phyloP scores from a whole-genome alignment of 805 yeast genomes.

The Debaryomyces castellii region DNA sequence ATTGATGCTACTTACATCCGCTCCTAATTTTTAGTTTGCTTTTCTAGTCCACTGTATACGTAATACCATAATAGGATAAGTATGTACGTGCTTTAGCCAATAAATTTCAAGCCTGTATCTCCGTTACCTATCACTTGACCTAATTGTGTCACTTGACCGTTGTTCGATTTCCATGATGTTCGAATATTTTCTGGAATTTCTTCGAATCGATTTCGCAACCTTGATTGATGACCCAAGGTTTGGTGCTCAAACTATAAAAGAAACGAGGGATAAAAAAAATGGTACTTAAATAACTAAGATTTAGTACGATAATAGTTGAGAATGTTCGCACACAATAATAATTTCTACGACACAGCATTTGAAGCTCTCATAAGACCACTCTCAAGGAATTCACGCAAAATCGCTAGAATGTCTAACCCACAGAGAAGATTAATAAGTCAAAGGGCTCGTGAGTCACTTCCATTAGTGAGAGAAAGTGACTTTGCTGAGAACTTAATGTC shows the following conservation, averaged over 20 bases:
- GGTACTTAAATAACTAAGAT: too few relatives aligned
- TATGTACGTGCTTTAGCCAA: too few relatives aligned
- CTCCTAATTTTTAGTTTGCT: not conserved
- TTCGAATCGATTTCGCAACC: not conserved
- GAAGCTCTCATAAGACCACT: not conserved
- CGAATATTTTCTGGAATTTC: not conserved
- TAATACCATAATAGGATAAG: too few relatives aligned
- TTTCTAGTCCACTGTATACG: too few relatives aligned
- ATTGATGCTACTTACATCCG: constrained; percentile 84
- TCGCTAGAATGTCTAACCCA: not conserved
- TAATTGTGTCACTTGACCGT: not conserved
- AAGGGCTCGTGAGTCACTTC: not conserved
- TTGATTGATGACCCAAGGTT: not conserved
- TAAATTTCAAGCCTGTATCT: too few relatives aligned
- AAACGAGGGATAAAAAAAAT: too few relatives aligned
- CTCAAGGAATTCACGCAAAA: not conserved
- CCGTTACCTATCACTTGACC: not conserved
- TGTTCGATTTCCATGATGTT: not conserved
- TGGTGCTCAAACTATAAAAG: not conserved
- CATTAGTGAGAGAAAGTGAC: not conserved
- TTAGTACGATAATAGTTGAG: not conserved
- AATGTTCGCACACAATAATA: not conserved
- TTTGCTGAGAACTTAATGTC: not conserved
- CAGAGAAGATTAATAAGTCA: not conserved
- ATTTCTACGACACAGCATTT: not conserved